Base-by-base conservation (phyloP, 2,329 filamentous ascomycete species). In the Fusarium sp. region DNA sequence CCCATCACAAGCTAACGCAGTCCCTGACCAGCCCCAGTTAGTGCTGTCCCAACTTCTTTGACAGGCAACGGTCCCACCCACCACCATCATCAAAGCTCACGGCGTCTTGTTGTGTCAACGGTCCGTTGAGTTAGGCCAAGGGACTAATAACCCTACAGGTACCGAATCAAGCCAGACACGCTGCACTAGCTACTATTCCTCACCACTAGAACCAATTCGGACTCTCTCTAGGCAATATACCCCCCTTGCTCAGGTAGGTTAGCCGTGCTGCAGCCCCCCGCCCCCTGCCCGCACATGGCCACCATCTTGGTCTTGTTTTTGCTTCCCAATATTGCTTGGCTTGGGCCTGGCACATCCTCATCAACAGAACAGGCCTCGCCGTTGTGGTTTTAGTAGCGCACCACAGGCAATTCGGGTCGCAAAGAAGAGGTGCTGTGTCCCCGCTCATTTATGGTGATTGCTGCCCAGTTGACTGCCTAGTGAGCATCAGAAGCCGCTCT, bases 1-100 rank as follows among this genome's bases (percentile, higher is more conserved):
- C 18, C 27, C 7, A 12, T 42, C 37, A 56, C 44, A 69, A 42
- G 37, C 41, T 60, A 65, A 55, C 49, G 56, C 38, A 41, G 46
- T 58, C 69, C 66, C 56, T 75, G 65, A 55, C 64, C 55, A 63
- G 67, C 27, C 27, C 27, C 7, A 71, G 42, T 67, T 74, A 74
- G 73, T 60, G 73, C 71, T 74, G 66, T 67, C 71, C 63, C 64
- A 38, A 64, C 58, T 65, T 53, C 67, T 61, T 52, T 74, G 73
- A 75, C 73, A 75, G 71, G 52, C 73, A 73, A 74, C 69, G 69
- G 73, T 71, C 68, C 73, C 73, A 75, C 73, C 40, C 65, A 70
- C 59, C 56, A 69, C 45, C 52, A 65, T 54, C 59, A 60, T 48
- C 44, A 40, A 71, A 70, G 65, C 64, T 73, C 66, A 60, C 60